phyloP scores from a whole-genome alignment of 2,329 filamentous ascomycete species.

The Nemania serpens region DNA sequence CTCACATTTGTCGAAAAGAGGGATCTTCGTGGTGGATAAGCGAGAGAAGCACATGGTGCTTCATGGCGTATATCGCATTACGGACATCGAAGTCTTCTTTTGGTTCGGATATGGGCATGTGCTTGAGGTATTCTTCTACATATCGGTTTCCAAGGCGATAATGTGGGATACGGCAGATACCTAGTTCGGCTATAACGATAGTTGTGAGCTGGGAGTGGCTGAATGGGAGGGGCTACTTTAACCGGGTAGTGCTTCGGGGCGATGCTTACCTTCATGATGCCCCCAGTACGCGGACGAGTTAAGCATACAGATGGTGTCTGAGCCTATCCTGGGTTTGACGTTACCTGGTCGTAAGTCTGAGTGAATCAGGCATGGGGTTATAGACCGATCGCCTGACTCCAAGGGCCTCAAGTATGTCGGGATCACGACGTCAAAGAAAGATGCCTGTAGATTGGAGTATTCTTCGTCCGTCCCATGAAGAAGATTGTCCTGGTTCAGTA shows the following conservation, averaged over 20 bases:
- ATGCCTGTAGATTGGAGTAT: constrained; percentile 21
- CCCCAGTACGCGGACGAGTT: constrained; percentile 35
- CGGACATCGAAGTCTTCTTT: constrained; percentile 37
- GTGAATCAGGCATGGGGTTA: constrained; percentile 35
- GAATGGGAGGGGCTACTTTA: not conserved
- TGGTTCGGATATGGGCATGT: constrained; percentile 36
- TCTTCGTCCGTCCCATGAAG: constrained; percentile 25
- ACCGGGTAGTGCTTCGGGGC: not conserved
- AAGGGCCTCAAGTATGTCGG: constrained; percentile 34
- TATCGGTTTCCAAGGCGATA: constrained; percentile 35
- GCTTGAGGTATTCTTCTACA: constrained; percentile 36
- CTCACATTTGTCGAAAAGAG: constrained; percentile 17
- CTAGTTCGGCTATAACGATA: constrained; percentile 31
- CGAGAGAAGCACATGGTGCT: constrained; percentile 34
- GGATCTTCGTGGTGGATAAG: constrained; percentile 25
- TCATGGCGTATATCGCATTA: constrained; percentile 38
- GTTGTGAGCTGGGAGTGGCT: not conserved
- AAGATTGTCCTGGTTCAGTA: constrained; percentile 30
- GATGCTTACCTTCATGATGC: constrained; percentile 34
- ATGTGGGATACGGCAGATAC: constrained; percentile 34
- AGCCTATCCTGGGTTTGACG: constrained; percentile 24
- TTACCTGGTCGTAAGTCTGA: constrained; percentile 37
- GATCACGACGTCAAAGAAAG: constrained; percentile 33
- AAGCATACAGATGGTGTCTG: constrained; percentile 29
- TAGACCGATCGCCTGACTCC: constrained; percentile 31